Base-by-base conservation (phyloP, 2,329 filamentous ascomycete genomes). In the Helotiales sp. region DNA sequence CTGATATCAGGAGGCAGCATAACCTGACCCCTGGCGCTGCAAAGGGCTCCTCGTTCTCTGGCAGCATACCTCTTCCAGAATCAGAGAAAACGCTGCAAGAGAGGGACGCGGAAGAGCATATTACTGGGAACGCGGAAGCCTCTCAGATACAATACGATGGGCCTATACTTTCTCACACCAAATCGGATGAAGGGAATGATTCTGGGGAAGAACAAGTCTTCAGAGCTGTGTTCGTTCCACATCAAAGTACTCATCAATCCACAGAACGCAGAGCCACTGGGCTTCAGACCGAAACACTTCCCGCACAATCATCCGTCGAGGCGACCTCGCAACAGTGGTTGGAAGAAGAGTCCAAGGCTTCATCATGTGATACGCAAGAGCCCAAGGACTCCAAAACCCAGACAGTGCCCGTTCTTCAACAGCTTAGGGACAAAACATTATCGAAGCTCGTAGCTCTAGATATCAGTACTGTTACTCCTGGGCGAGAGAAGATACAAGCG, bases 121-220 rank as follows among this genome's bases (percentile, higher is more conserved):
- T 19, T 6, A n/a, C 27, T 19, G 8, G 31, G 12, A 19, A 31
- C 25, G 17, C 7, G 27, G 46, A 59, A 24, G 48, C 57, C 19
- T 42, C 52, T 7, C 47, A 46, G 3, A 27, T 36, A 24, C 9
- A n/a, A 17, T 40, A n/a, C 19, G 79, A 81, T 54, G 77, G 79
- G 31, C 75, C 44, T 10, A 60, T 62, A 9, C 31, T 63, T 8
- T 58, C 60, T 7, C 56, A 57, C 9, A 33, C 56, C 22, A 67
- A 67, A 49, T 64, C 61, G 25, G 67, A 71, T 19, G 80, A 82
- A 24, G 81, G 82, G 48, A 78, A 81, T 29, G 80, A 82, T 54
- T 92, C 89, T 13, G 88, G 90, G 57, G 86, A 90, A 70, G 90
- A 95, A 72, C 90, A 93, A 72, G 92, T 95, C 61, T 91, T 89